Evolutionary conservation across 225 moss, liverwort and hornwort species (phyloP), one percentile per base, ranked within the genome.

Genomic region (Rhytidiadelphus loreus): DNA sequence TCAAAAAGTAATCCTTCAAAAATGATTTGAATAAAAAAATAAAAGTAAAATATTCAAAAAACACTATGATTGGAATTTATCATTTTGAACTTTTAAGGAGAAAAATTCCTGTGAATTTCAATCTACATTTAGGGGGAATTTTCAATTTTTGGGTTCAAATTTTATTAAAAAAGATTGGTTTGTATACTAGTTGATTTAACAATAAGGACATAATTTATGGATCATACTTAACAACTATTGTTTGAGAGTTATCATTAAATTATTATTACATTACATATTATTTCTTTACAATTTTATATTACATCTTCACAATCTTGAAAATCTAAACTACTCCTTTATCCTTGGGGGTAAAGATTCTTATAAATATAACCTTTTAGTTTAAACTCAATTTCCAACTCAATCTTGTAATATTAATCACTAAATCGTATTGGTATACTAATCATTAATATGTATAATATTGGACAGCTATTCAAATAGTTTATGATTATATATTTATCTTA

Each of bases 371-470:
- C 16, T 33, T 16, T 50, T 18, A 12, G 25, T 65, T 63, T 48
- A 82, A 81, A 44, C 2, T 48, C 11, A 82, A 63, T 60, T 4
- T 62, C 2, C 15, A 33, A 63, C 11, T 23, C 4, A 46, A 28
- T 79, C 18, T 33, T 64, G 1, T 24, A 46, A 37, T 16, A 5
- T 63, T 16, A 25, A 35, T 48, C 35, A 35, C 2, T 46, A 62
- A 62, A 3, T 1, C 2, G 1, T 32, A 15, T 0, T 0, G 0
- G 4, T 22, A 46, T 23, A 44, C 23, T 32, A 43, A 9, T 44
- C 4, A 43, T 21, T 0, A 46, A 46, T 11, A 46, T 7, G 4
- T 28, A 37, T 11, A 33, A 50, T 48, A 35, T 63, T 48, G 9
- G 5, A 2, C 0, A 44, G 0, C 43, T 32, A 43, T 32, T 44